These are phyloP conservation scores for Funneliformis caledonium DNA, from an alignment of 371 early-diverging fungal genomes.

Conservation along the genomic window DNA sequence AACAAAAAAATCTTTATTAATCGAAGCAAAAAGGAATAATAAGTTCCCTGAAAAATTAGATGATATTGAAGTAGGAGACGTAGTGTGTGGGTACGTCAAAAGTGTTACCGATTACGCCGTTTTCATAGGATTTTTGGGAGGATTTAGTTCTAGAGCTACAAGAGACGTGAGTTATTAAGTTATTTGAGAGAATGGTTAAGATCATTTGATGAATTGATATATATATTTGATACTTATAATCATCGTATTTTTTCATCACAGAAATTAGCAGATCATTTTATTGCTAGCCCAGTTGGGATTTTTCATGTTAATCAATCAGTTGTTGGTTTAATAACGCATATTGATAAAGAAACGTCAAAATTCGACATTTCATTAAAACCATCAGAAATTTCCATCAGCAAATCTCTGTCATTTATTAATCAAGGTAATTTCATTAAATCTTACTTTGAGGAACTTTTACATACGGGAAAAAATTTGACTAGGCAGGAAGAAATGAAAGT, in stretches of 20 bases:
- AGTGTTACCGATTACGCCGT: slow-evolving; percentile 59
- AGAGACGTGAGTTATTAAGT: slow-evolving; percentile 45
- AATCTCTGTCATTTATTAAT: slow-evolving; percentile 39
- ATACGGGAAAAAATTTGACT: background rate
- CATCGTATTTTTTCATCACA: slow-evolving; percentile 37
- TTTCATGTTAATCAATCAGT: slow-evolving; percentile 69
- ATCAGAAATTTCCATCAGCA: slow-evolving; percentile 50
- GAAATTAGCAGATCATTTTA: slow-evolving; percentile 63
- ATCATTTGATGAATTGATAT: too few species aligned
- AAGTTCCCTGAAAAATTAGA: slow-evolving; percentile 45
- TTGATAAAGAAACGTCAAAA: slow-evolving; percentile 51
- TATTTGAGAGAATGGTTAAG: background rate
- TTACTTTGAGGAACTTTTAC: slow-evolving; percentile 57
- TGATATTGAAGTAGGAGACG: slow-evolving; percentile 51
- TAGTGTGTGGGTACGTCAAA: slow-evolving; percentile 66
- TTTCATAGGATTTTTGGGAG: slow-evolving; percentile 67
- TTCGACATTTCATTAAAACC: slow-evolving; percentile 65
- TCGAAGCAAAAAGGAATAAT: slow-evolving; percentile 55
- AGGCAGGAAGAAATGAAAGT: slow-evolving; percentile 45
- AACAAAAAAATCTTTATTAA: slow-evolving; percentile 63
- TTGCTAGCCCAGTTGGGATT: slow-evolving; percentile 54
- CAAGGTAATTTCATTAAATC: slow-evolving; percentile 54
- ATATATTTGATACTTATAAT: background rate
- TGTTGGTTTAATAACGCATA: slow-evolving; percentile 54
- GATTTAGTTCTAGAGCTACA: slow-evolving; percentile 55